Percentiles rank a stretch among this genome's conserved stretches.
Conservation (phyloP, 1,139 yeast genomes). For the Pichia sp. region DNA sequence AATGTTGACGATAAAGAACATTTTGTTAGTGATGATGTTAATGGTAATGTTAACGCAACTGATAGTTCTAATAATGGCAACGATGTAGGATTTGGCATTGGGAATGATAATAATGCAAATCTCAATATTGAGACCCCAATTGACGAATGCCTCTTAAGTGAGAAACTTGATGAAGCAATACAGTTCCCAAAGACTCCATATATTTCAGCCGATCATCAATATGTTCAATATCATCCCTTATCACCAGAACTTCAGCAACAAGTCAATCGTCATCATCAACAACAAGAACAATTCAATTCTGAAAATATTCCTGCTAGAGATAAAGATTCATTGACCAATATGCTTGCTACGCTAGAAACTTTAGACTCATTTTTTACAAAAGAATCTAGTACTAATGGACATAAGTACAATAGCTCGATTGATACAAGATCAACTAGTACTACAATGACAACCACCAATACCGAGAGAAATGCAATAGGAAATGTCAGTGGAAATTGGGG, state of each 20-base stretch:
- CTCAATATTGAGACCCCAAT: too few relatives aligned
- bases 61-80: neutral
- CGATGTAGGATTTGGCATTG: too few relatives aligned
- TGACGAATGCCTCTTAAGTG: neutral
- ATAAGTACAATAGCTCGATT: constrained; percentile 31
- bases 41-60: neutral
- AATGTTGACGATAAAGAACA: constrained; percentile 26
- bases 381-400: constrained; percentile 35
- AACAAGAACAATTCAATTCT: constrained; percentile 15
- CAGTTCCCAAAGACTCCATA: constrained; percentile 10
- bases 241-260: constrained; percentile 26
- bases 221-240: constrained; percentile 36
- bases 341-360: constrained; percentile 96
- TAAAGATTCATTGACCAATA: constrained; percentile 75
- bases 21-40: constrained; percentile 32
- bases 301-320: constrained; percentile 38
- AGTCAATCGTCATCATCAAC: constrained; percentile 33
- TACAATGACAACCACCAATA: constrained; percentile 3
- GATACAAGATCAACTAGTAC: constrained; percentile 32
- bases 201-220: constrained; percentile 34
- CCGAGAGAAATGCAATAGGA: neutral
- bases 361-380: constrained; percentile 87
- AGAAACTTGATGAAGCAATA: constrained; percentile 2
- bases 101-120: neutral
- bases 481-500: constrained; percentile 10